Percentiles rank a stretch among this genome's conserved stretches.
These are phyloP conservation scores for Pestalotiopsis sp. DNA, from an alignment of 2,329 filamentous ascomycete genomes.

Conservation along the genomic window DNA sequence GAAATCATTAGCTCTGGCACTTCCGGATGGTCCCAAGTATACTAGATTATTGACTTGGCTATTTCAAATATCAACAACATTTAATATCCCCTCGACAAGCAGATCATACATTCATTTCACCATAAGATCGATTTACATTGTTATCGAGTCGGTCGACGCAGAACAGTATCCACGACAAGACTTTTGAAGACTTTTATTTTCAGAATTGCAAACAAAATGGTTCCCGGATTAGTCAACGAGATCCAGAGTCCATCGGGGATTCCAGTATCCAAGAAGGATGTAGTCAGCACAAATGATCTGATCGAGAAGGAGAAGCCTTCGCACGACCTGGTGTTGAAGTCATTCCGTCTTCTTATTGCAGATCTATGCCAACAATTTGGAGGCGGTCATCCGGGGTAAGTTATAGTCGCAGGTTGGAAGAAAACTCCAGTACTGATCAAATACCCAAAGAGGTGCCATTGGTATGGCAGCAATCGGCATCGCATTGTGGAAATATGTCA, in stretches of 20 bases:
- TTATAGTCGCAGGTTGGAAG: not conserved
- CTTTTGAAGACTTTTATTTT: not conserved
- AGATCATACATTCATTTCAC: not conserved
- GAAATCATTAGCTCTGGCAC: not conserved
- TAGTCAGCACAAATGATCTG: not conserved
- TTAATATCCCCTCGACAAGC: not conserved
- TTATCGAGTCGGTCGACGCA: not conserved
- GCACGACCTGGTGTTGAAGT: constrained; percentile 55
- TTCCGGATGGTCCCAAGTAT: not conserved
- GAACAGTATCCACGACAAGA: not conserved
- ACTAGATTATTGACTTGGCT: not conserved
- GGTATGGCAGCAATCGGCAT: constrained; percentile 40
- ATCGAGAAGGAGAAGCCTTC: constrained; percentile 9
- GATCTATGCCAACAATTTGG: constrained; percentile 73
- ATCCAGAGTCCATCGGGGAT: constrained; percentile 4
- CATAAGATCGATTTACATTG: not conserved
- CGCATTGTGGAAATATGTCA: constrained; percentile 58
- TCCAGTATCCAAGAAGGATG: constrained; percentile 3
- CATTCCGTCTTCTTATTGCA: constrained; percentile 65
- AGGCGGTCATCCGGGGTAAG: constrained; percentile 69
- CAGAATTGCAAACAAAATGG: constrained; percentile 1
- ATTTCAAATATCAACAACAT: not conserved
- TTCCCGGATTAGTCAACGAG: constrained; percentile 7
- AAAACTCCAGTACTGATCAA: not conserved
- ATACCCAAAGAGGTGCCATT: constrained; percentile 25